Evolutionary conservation across 805 yeast species (phyloP), one percentile per base, ranked within the genome.

Genomic region (Saccharomycopsis microspora): DNA sequence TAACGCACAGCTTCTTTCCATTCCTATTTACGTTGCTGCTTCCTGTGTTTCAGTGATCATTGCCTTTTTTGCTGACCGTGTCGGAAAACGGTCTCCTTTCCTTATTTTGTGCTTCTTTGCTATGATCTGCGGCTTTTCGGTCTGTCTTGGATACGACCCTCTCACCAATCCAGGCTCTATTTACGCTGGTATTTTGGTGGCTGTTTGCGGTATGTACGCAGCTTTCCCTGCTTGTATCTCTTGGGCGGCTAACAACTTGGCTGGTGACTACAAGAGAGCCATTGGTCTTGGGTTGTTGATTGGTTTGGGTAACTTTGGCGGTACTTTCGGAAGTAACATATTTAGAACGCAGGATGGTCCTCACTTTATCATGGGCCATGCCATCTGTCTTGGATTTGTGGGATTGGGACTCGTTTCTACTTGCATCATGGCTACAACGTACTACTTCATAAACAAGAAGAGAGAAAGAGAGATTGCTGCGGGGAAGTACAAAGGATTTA

Each of bases 1-100:
- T 31, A 58, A 55, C n/a, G 66, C 74, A 0, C 75, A 71, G 55
- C 61, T 70, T 6, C 50, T 71, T 59, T 64, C 74, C 0, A 67
- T 69, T 28, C 75, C 75, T 5, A 60, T 68, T 32, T 70, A 70
- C 53, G 60, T 61, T 5, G 59, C 60, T 32, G 68, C 69, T 3
- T 57, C 64, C 5, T 45, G 60, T 5, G 54, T 60, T 31, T 60
- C 64, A 33, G 54, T 66, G 9, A 42, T 52, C 5, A 61, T 58
- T 33, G 68, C 64, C 2, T 57, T 51, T 35, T 42, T 57, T 5
- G 54, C 62, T 4, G 65, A 61, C 45, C 46, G 52, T 27, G 49
- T 52, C 9, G 65, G 66, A 2, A 41, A 51, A 28, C 57, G 68
- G 42, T 60, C 64, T 1, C 65, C 66, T 5, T 64, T 63, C 39